Conservation (phyloP, 1,284 basidiomycete genomes). For the Anthracocystis panici-leucophaei region DNA sequence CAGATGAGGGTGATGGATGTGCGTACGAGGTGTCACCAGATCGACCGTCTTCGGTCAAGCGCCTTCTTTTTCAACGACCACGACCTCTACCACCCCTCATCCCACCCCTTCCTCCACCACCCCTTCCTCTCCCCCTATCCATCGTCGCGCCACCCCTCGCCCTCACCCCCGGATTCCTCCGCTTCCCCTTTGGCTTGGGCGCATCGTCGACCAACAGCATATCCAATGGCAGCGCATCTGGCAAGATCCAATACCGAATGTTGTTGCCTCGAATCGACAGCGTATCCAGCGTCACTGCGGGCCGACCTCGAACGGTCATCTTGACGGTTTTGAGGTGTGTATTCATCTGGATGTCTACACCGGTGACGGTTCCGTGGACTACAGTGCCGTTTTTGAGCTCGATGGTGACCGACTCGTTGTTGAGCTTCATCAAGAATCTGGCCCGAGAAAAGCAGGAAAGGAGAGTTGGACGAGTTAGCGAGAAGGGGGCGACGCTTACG, state of each 20-base stretch:
- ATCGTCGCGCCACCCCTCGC: conserved; percentile 46
- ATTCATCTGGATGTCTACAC: conserved; percentile 78
- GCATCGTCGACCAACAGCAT: conserved; percentile 97
- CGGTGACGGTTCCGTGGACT: conserved; percentile 96
- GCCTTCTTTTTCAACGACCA: conserved; percentile 9
- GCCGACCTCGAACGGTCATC: conserved; percentile 89
- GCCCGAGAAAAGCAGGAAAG: not conserved
- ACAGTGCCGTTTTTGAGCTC: conserved; percentile 98
- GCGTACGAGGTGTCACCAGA: too few species aligned
- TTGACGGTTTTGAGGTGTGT: conserved; percentile 97
- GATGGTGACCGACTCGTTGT: conserved; percentile 98
- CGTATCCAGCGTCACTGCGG: conserved; percentile 75
- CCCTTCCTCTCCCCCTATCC: conserved; percentile 59
- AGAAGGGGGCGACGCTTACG: too few species aligned
- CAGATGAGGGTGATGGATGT: conserved; percentile 12
- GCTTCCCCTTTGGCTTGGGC: conserved; percentile 84
- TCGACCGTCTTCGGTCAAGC: too few species aligned
- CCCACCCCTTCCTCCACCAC: conserved; percentile 51
- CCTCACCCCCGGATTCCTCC: conserved; percentile 52
- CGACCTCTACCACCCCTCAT: conserved; percentile 29
- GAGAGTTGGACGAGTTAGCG: not conserved
- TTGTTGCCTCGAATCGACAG: conserved; percentile 71
- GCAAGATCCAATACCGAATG: conserved; percentile 88
- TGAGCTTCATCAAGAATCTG: conserved; percentile 99
- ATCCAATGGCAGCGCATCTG: conserved; percentile 94